A percentile compares a stretch with the other conserved stretches of the same genome.
phyloP scores from a whole-genome alignment of 2,329 filamentous ascomycete genomes.

The Exophiala spinifera region DNA sequence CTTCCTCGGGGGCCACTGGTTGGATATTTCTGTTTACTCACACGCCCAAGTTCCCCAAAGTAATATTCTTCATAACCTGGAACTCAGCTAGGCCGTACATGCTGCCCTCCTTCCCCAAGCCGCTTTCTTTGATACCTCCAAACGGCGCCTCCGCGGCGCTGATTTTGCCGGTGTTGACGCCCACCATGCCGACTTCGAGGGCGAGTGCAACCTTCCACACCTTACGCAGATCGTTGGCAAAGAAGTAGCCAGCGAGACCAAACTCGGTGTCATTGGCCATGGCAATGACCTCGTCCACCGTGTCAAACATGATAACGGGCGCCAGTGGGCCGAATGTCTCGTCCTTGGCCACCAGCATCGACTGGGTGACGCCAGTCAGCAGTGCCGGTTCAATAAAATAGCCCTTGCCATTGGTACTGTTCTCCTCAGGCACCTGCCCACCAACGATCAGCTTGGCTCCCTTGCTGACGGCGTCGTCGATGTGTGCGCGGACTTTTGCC shows the following conservation, averaged over 20 bases:
- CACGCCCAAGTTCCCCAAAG: constrained; percentile 7
- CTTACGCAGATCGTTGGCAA: too few species aligned
- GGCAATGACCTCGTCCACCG: constrained; percentile 33
- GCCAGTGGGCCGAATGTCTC: constrained; percentile 35
- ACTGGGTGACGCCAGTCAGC: constrained; percentile 17
- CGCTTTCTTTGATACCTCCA: constrained; percentile 35
- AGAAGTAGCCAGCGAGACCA: too few species aligned
- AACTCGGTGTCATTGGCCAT: constrained; percentile 34
- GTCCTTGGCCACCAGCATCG: constrained; percentile 28
- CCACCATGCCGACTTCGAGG: constrained; percentile 79
- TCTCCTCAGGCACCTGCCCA: constrained; percentile 16
- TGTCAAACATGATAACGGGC: constrained; percentile 60
- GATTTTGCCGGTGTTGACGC: constrained; percentile 58
- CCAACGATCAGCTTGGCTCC: constrained; percentile 28
- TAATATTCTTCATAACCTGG: constrained; percentile 16
- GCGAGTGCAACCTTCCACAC: constrained; percentile 54
- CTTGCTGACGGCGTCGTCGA: constrained; percentile 24
- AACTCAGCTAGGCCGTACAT: constrained; percentile 30
- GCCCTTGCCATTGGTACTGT: constrained; percentile 60
- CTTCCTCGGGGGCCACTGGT: too few species aligned
- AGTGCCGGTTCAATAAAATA: constrained; percentile 22
- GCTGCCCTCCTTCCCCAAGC: constrained; percentile 51
- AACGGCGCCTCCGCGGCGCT: constrained; percentile 48
- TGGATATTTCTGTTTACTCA: not conserved
- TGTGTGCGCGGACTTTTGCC: constrained; percentile 15